Base-by-base conservation (phyloP, 345 rosid genomes). In the Cardamine resedifolia region DNA sequence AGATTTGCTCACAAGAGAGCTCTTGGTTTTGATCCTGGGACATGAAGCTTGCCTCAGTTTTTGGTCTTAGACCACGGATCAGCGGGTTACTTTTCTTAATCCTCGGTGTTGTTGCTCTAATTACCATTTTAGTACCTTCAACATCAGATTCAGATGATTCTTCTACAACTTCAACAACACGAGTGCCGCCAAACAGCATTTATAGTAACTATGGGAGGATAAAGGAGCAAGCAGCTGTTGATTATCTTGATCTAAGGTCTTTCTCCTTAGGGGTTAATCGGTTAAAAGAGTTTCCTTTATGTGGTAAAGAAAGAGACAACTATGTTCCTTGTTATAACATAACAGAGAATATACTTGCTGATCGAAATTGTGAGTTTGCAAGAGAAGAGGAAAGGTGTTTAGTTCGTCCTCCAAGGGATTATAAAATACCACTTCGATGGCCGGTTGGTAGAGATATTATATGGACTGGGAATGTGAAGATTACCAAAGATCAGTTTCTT, bases 391-490 rank as follows among this genome's bases (percentile, higher is more conserved):
- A 74, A 36, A 65, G 78, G 61, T 92, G 96, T 81, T 31, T 92
- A 70, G 79, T 87, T 82, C 96, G 89, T 58, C 85, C 98, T 64
- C 96, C 98, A 6, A 90, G 82, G 80, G 98, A 90, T 63, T 92
- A 92, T 73, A 88, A 92, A 85, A 85, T 83, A 70, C 96, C 98
- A 21, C 79, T 90, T 30, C 72, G 90, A 49, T 92, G 98, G 98
- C 98, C 98, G 0, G 78, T 83, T 75, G 96, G 96, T 68, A 81
- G 85, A 77, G 96, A 92, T 80, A 87, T 90, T 71, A 88, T 92
- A 77, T 92, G 98, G 98, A 88, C 84, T 56, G 95, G 84, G 68
- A 92, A 92, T 76, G 90, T 92, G 75, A 88, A 88, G 88, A 85
- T 90, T 55, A 88, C 87, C n/a, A 86, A 88, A 76, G 97, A 90